A percentile compares a stretch with the other conserved stretches of the same genome.
Evolutionary conservation across 1,284 basidiomycete genomes (phyloP).

Genomic region (Marasmius fiardii): DNA sequence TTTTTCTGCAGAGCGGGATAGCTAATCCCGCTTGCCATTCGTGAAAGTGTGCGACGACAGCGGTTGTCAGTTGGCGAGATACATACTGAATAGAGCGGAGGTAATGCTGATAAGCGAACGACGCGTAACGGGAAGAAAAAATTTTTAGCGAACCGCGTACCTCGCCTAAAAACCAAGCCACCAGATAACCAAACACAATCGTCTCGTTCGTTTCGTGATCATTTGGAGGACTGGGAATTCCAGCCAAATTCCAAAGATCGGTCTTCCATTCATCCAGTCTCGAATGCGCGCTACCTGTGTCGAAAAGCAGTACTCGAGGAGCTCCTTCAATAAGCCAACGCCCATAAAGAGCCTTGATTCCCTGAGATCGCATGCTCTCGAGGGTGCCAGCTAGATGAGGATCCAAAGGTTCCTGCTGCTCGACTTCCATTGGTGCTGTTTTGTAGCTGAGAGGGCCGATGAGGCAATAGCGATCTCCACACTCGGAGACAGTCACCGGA

Average conservation of each 20-base stretch:
- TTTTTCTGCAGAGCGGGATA: slow-evolving; percentile 93
- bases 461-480: slow-evolving; percentile 88
- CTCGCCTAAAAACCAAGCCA: slow-evolving; percentile 99
- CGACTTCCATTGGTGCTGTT: slow-evolving; percentile 98
- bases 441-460: slow-evolving; percentile 97
- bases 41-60: slow-evolving; percentile 97
- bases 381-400: slow-evolving; percentile 70
- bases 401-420: slow-evolving; percentile 83
- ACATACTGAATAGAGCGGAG: slow-evolving; percentile 58
- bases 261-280: slow-evolving; percentile 97
- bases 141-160: slow-evolving; percentile 39
- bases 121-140: slow-evolving; percentile 7
- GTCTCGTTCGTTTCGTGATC: slow-evolving; percentile 99
- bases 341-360: slow-evolving; percentile 93
- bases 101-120: slow-evolving; percentile 12
- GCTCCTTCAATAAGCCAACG: slow-evolving; percentile 98
- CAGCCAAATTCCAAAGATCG: slow-evolving; percentile 97
- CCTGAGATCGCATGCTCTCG: slow-evolving; percentile 78
- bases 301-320: slow-evolving; percentile 92
- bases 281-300: slow-evolving; percentile 86
- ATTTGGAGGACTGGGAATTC: slow-evolving; percentile 93
- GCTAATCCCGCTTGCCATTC: slow-evolving; percentile 99
- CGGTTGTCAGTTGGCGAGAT: slow-evolving; percentile 71
- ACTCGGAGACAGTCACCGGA: slow-evolving; percentile 94
- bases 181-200: slow-evolving; percentile 98